A percentile compares a stretch with the other conserved stretches of the same genome.
These are phyloP conservation scores for Acanthamoeba polyphaga DNA, from an alignment of 208 protist genomes.

Conservation along the genomic window DNA sequence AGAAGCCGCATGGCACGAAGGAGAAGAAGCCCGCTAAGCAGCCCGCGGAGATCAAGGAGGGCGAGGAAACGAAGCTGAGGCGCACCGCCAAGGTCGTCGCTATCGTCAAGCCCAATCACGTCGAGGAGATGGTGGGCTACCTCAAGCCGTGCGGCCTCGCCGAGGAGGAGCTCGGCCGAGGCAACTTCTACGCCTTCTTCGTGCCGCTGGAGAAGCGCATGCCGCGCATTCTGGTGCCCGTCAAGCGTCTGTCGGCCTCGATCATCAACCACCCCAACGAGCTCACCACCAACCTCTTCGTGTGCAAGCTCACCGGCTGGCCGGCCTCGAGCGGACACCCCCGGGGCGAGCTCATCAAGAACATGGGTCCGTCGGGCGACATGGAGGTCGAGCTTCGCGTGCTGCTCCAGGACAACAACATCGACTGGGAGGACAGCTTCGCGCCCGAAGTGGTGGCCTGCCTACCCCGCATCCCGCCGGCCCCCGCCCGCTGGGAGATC, in stretches of 20 bases:
- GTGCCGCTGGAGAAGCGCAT: slow-evolving; percentile 69
- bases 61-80: slow-evolving; percentile 42
- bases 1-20: neutral
- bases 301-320: slow-evolving; percentile 76
- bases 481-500: slow-evolving; percentile 80
- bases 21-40: neutral
- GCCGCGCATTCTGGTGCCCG: slow-evolving; percentile 46
- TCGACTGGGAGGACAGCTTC: slow-evolving; percentile 83
- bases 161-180: slow-evolving; percentile 76
- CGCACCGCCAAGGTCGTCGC: slow-evolving; percentile 77
- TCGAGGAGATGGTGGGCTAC: slow-evolving; percentile 76
- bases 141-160: slow-evolving; percentile 74
- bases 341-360: slow-evolving; percentile 73
- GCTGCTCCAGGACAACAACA: slow-evolving; percentile 88
- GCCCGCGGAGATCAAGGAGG: slow-evolving; percentile 1
- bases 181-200: slow-evolving; percentile 77
- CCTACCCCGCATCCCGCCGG: slow-evolving; percentile 33
- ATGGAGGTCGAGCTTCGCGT: slow-evolving; percentile 90
- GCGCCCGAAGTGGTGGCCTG: slow-evolving; percentile 72
- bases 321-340: slow-evolving; percentile 62
- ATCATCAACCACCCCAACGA: slow-evolving; percentile 64
- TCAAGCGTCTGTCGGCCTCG: slow-evolving; percentile 54
- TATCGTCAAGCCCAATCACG: slow-evolving; percentile 77
- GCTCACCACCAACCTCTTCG: slow-evolving; percentile 75
- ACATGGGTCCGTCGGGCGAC: slow-evolving; percentile 88